These are phyloP conservation scores for Lactarius sp. DNA, from an alignment of 768 basidiomycete genomes.

Conservation along the genomic window DNA sequence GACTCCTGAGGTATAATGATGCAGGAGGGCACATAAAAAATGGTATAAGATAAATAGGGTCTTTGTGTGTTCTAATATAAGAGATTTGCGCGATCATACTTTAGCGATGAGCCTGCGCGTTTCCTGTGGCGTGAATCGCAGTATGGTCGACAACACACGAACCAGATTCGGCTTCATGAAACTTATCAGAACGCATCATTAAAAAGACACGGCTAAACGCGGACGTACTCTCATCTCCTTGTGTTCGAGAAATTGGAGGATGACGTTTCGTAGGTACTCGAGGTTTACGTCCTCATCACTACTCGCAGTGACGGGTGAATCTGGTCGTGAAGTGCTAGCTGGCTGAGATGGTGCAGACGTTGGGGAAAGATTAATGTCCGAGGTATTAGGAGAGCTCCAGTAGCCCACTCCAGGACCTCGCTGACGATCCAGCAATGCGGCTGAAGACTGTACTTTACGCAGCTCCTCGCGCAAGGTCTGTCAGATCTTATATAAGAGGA, in stretches of 20 bases:
- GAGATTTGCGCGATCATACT: slow-evolving; percentile 40
- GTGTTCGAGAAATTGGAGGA: slow-evolving; percentile 95
- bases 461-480: slow-evolving; percentile 91
- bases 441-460: slow-evolving; percentile 92
- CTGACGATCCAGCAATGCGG: slow-evolving; percentile 82
- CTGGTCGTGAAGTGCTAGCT: slow-evolving; percentile 30
- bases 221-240: slow-evolving; percentile 92
- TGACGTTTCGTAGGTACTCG: slow-evolving; percentile 94
- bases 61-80: background rate
- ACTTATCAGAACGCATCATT: slow-evolving; percentile 13
- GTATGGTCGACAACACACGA: slow-evolving; percentile 83
- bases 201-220: background rate
- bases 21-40: background rate
- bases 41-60: background rate
- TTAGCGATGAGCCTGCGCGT: slow-evolving; percentile 85
- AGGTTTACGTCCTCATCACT: slow-evolving; percentile 91
- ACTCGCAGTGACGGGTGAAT: slow-evolving; percentile 34
- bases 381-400: slow-evolving; percentile 54
- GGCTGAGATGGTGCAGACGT: slow-evolving; percentile 39
- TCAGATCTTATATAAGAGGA: background rate
- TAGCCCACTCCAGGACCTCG: slow-evolving; percentile 93
- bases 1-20: slow-evolving; percentile 6
- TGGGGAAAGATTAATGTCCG: slow-evolving; percentile 31
- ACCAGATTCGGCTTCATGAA: slow-evolving; percentile 73
- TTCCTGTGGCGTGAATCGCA: slow-evolving; percentile 94